Evolutionary conservation across 805 yeast genomes (phyloP), one percentile per base, ranked within the genome.

Genomic region (Ogataea pignaliae): DNA sequence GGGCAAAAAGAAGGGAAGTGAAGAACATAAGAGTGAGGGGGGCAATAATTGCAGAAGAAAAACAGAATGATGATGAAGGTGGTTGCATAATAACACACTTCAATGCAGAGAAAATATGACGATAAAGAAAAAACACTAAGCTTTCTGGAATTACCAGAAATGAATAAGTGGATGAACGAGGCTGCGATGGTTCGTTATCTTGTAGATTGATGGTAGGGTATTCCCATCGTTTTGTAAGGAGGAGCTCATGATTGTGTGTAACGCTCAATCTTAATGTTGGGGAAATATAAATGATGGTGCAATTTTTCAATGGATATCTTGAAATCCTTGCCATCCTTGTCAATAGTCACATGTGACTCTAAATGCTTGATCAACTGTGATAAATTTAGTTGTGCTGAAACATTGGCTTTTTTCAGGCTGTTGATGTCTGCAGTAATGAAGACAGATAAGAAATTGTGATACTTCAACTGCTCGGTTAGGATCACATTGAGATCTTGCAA

Each of bases 281-380:
- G 81, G 63, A 75, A 78, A 53, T 69, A 75, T 42, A 68, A 60
- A 54, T 76, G 80, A 52, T 64, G 70, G 8, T 64, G 63, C 11
- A 63, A 58, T 11, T 58, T 59, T 36, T 59, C 59, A 26, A 70
- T 48, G 6, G 42, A 48, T 7, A 68, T 53, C 15, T 39, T 46
- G 9, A 59, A 44, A 6, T 41, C 1, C 1, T 31, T 34, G n/a
- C 44, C 18, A 0, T 38, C 42, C 21, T 37, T 32, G 8, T 36
- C 34, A n/a, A n/a, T 7, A 7, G 26, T 5, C 26, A 5, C 26
- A 21, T 21, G 4, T n/a, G 39, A 39, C 15, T 47, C 54, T 4
- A 53, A 37, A 8, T 42, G 39, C 40, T 54, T 51, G 10, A 53
- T 32, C 17, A 59, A 33, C 33, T 42, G 39, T n/a, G 48, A 39